Percentiles rank a stretch among this genome's conserved stretches.
Conservation (phyloP, 2,329 filamentous ascomycete species). For the Camillea tinctor region DNA sequence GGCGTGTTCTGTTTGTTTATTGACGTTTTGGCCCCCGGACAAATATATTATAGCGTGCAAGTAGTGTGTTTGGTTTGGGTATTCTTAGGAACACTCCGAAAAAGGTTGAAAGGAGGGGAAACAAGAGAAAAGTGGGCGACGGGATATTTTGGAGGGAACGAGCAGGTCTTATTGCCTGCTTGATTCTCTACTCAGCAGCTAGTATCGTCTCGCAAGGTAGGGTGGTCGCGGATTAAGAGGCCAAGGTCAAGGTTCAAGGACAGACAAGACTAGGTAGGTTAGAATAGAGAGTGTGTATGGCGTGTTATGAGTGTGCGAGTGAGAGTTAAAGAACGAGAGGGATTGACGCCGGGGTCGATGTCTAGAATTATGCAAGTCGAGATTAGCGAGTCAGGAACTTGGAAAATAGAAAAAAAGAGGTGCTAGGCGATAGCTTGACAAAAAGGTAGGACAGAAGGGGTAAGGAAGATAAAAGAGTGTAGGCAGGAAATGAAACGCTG, state of each 20-base stretch:
- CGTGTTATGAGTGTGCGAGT: no score
- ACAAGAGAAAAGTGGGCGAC: slow-evolving; percentile 32
- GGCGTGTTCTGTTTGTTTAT: slow-evolving; percentile 21
- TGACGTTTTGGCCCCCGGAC: slow-evolving; percentile 19
- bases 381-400: slow-evolving; percentile 26
- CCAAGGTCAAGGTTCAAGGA: slow-evolving; percentile 13
- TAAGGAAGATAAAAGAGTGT: slow-evolving; percentile 1
- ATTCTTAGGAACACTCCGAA: neutral
- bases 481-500: neutral
- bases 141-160: slow-evolving; percentile 26
- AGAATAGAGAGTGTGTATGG: no score
- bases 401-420: no score
- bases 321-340: slow-evolving; percentile 9
- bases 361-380: slow-evolving; percentile 29
- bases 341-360: slow-evolving; percentile 22
- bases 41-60: neutral
- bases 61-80: neutral
- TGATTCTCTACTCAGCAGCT: slow-evolving; percentile 3
- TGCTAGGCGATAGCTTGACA: slow-evolving; percentile 23
- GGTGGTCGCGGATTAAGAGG: slow-evolving; percentile 31
- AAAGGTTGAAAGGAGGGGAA: slow-evolving; percentile 19
- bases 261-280: neutral
- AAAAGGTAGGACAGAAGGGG: slow-evolving; percentile 9
- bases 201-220: slow-evolving; percentile 12
- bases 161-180: slow-evolving; percentile 35